Percentiles rank a stretch among this genome's conserved stretches.
Evolutionary conservation across 192 early-diverging fungal genomes (phyloP).

Genomic region (Diversispora eburnea): DNA sequence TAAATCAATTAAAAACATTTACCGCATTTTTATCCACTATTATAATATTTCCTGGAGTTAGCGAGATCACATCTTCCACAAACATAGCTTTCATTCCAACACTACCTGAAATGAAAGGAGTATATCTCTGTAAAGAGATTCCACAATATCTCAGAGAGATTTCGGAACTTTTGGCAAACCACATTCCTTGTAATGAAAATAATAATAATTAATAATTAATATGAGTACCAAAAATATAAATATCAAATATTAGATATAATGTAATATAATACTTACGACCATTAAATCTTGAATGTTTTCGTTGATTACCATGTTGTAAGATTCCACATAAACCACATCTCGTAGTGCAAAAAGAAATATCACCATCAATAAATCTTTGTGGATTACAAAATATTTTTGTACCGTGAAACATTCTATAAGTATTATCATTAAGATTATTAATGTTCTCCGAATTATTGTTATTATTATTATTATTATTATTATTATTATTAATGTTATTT

Average conservation of each 20-base stretch:
- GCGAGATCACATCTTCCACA: neutral
- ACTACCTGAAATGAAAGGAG: neutral
- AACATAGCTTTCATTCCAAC: neutral
- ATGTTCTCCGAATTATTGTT: neutral
- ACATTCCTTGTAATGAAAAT: neutral
- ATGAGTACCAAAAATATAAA: neutral
- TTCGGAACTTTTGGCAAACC: conserved; percentile 1
- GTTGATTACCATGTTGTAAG: conserved; percentile 2
- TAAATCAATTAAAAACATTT: neutral
- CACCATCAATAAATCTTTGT: neutral
- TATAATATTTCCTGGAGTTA: neutral
- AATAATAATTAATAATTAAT: neutral
- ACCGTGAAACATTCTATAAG: conserved; percentile 6
- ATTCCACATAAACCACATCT: conserved; percentile 5
- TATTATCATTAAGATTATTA: neutral
- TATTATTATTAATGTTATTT: neutral
- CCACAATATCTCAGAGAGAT: neutral
- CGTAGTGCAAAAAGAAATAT: neutral
- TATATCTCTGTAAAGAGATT: neutral
- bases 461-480: neutral
- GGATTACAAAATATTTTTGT: conserved; percentile 6
- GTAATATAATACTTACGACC: neutral
- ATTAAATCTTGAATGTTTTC: conserved; percentile 8
- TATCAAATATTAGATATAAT: too few species aligned
- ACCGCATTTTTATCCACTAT: conserved; percentile 3